Conservation (phyloP, 2,329 filamentous ascomycete species). For the Phialophora tarda region DNA sequence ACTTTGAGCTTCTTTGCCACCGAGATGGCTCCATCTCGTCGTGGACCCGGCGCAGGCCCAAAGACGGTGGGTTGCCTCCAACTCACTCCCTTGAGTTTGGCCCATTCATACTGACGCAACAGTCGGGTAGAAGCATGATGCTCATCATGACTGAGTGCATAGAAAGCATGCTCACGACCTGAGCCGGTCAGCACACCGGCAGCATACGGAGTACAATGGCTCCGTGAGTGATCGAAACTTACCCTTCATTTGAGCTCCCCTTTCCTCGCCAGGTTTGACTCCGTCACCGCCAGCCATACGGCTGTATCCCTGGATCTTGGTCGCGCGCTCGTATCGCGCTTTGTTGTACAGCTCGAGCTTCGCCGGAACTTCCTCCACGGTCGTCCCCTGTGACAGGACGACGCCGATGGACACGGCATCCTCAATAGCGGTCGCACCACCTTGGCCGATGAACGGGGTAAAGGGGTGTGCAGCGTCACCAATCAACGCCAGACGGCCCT, state of each 20-base stretch:
- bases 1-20: constrained; percentile 17
- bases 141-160: constrained; percentile 64
- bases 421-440: constrained; percentile 44
- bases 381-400: constrained; percentile 13
- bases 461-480: constrained; percentile 65
- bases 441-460: constrained; percentile 60
- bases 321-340: constrained; percentile 63
- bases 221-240: neutral
- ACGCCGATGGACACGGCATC: constrained; percentile 42
- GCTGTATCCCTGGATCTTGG: constrained; percentile 63
- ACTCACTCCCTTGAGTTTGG: constrained; percentile 43
- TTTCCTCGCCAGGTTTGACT: constrained; percentile 24
- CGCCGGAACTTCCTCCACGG: constrained; percentile 55
- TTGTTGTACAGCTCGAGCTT: constrained; percentile 65
- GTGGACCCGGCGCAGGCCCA: constrained; percentile 55
- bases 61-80: constrained; percentile 55
- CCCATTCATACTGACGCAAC: constrained; percentile 58
- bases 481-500: constrained; percentile 61
- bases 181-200: neutral
- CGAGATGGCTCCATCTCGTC: constrained; percentile 42
- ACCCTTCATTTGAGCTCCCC: neutral
- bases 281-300: constrained; percentile 53
- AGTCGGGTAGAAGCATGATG: constrained; percentile 59
- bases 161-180: constrained; percentile 51
- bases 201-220: neutral